Conservation (phyloP, 2,329 filamentous ascomycete genomes). For the Daldinia eschscholtzii region DNA sequence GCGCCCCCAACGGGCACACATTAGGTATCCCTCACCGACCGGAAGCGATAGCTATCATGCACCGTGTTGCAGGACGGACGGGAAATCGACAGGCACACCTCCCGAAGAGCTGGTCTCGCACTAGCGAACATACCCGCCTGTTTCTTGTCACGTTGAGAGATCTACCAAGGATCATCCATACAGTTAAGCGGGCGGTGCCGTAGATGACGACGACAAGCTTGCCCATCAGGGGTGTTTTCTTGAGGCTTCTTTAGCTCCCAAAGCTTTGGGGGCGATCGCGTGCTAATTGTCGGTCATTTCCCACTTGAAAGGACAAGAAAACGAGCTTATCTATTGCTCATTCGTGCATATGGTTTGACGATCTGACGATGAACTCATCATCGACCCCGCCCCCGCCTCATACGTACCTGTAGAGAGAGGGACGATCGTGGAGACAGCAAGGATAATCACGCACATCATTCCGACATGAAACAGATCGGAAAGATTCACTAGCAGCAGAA, state of each 20-base stretch:
- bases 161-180: constrained; percentile 31
- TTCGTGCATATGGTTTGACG: constrained; percentile 42
- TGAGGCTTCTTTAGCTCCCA: constrained; percentile 11
- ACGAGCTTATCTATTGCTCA: constrained; percentile 34
- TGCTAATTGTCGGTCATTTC: constrained; percentile 26
- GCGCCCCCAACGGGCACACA: neutral
- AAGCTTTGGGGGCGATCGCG: constrained; percentile 22
- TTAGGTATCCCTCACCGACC: constrained; percentile 35
- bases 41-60: constrained; percentile 33
- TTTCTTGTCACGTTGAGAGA: constrained; percentile 25
- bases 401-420: constrained; percentile 31
- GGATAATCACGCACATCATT: constrained; percentile 47
- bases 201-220: constrained; percentile 32
- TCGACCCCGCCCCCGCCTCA: constrained; percentile 43
- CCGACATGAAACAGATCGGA: constrained; percentile 43
- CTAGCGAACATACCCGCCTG: constrained; percentile 17
- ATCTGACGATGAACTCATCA: constrained; percentile 46
- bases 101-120: constrained; percentile 34
- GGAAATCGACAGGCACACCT: constrained; percentile 44
- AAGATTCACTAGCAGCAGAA: constrained; percentile 38
- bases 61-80: constrained; percentile 34
- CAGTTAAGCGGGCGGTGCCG: constrained; percentile 39
- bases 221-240: constrained; percentile 22
- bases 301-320: constrained; percentile 25
- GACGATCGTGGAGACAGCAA: constrained; percentile 43